These are phyloP conservation scores for Gnaphalium uliginosum DNA, from an alignment of 129 eudicot genomes.

Conservation along the genomic window DNA sequence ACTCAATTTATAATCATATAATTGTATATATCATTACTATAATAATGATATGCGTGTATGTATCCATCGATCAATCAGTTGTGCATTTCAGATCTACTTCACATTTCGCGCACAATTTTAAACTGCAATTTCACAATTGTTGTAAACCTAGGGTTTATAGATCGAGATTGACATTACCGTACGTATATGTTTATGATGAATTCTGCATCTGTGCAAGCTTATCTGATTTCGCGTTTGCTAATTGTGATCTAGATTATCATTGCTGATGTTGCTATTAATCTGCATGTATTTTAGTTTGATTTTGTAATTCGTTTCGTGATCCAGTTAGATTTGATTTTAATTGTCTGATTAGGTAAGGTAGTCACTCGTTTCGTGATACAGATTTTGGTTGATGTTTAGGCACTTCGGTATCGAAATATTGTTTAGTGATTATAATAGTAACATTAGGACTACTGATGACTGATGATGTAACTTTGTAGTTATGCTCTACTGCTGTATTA, in stretches of 20 bases:
- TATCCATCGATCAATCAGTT: not conserved
- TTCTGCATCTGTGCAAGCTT: not conserved
- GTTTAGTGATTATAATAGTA: not conserved
- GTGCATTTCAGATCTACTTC: not conserved
- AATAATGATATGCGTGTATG: too few relatives aligned
- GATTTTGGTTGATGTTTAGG: not conserved
- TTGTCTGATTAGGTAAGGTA: not conserved
- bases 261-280: not conserved
- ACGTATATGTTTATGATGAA: not conserved
- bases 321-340: not conserved
- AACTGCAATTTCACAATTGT: not conserved
- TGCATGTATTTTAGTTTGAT: constrained; percentile 15
- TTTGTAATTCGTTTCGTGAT: constrained; percentile 10
- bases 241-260: constrained; percentile 5
- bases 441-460: not conserved
- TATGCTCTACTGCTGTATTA: not conserved
- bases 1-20: too few relatives aligned
- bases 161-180: not conserved
- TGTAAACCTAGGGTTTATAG: constrained; percentile 29
- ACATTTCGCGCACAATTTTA: not conserved
- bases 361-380: not conserved
- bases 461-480: not conserved
- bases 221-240: constrained; percentile 7
- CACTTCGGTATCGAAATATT: not conserved
- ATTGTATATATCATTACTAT: too few relatives aligned